Conservation (phyloP, 2,329 filamentous ascomycete genomes). For the Zalaria sp. region DNA sequence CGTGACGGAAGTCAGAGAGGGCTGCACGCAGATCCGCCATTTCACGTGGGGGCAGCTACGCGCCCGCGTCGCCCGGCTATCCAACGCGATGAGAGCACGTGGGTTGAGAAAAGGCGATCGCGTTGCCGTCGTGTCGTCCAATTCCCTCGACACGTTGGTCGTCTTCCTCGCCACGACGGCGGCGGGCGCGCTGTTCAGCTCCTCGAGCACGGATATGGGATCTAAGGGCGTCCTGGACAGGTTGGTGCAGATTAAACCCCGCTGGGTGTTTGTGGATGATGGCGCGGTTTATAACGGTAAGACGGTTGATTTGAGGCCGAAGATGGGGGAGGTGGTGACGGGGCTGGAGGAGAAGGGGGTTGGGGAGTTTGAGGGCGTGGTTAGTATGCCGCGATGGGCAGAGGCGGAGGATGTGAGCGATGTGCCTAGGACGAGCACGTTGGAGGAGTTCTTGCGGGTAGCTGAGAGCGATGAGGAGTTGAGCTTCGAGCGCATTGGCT, state of each 20-base stretch:
- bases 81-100: conserved; percentile 50
- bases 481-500: conserved; percentile 47
- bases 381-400: conserved; percentile 54
- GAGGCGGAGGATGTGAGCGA: conserved; percentile 43
- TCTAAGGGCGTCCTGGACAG: conserved; percentile 64
- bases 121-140: conserved; percentile 60
- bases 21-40: conserved; percentile 35
- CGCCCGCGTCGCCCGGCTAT: conserved; percentile 40
- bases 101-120: conserved; percentile 61
- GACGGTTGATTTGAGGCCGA: conserved; percentile 53
- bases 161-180: conserved; percentile 57
- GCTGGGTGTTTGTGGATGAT: conserved; percentile 75
- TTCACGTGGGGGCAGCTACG: conserved; percentile 57
- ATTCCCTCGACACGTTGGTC: conserved; percentile 59
- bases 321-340: conserved; percentile 52
- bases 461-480: no score
- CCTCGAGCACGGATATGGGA: conserved; percentile 71
- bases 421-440: conserved; percentile 34
- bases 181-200: conserved; percentile 63
- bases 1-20: conserved; percentile 59
- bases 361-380: conserved; percentile 45
- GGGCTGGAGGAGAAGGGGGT: conserved; percentile 38
- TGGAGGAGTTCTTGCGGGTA: conserved; percentile 27
- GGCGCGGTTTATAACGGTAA: conserved; percentile 68
- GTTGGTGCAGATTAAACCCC: conserved; percentile 59